Percentiles rank a stretch among this genome's conserved stretches.
Conservation (phyloP, 164 flowering plant species). For the Macadamia tetraphylla region DNA sequence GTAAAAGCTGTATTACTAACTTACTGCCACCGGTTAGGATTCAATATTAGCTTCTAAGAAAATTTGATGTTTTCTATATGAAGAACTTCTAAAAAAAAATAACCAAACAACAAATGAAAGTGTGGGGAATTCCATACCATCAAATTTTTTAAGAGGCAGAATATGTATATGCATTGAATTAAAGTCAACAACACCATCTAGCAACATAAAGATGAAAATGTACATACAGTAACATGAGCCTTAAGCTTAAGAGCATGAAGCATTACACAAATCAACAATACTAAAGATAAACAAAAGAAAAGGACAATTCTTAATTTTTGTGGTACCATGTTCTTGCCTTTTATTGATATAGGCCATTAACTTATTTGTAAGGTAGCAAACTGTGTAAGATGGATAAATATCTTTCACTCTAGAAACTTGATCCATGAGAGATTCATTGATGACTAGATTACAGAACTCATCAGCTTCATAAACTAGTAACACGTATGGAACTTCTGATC, state of each 20-base stretch:
- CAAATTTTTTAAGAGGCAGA: too few relatives aligned
- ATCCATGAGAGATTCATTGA: conserved; percentile 38
- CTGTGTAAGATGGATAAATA: conserved; percentile 64
- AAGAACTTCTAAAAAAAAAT: too few relatives aligned
- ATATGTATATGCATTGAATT: too few relatives aligned
- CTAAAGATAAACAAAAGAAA: neutral
- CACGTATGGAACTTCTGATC: conserved; percentile 50
- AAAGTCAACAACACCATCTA: neutral
- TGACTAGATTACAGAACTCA: conserved; percentile 68
- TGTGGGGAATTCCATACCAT: too few relatives aligned
- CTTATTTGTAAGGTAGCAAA: conserved; percentile 74
- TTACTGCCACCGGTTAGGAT: too few relatives aligned
- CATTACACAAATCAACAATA: neutral
- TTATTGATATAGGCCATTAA: conserved; percentile 70
- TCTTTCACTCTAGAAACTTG: conserved; percentile 49
- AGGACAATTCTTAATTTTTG: neutral
- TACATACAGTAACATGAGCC: neutral
- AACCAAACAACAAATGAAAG: too few relatives aligned
- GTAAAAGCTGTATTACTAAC: too few relatives aligned
- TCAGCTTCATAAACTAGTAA: conserved; percentile 73
- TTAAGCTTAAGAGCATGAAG: neutral
- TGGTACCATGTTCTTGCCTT: conserved; percentile 40
- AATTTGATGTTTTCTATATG: too few relatives aligned
- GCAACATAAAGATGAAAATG: neutral
- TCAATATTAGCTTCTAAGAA: too few relatives aligned